Conservation (phyloP, 345 rosid genomes). For the Euphorbia peplus region DNA sequence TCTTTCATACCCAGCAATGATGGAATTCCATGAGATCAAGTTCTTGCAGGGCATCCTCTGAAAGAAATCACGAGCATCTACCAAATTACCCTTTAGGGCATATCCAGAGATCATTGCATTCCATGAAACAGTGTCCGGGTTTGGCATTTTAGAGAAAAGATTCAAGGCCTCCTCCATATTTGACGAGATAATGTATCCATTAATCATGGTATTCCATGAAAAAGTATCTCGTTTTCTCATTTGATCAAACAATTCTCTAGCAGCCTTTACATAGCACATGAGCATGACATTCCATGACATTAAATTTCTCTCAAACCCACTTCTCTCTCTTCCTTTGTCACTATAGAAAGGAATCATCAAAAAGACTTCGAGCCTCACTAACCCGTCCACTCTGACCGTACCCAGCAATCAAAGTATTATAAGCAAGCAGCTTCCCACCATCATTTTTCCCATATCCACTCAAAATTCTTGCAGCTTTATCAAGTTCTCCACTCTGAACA, state of each 20-base stretch:
- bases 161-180: conserved; percentile 56
- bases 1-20: conserved; percentile 64
- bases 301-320: conserved; percentile 37
- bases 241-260: conserved; percentile 55
- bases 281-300: conserved; percentile 88
- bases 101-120: conserved; percentile 62
- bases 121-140: conserved; percentile 53
- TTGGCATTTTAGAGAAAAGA: conserved; percentile 52
- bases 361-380: conserved; percentile 52
- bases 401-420: conserved; percentile 75
- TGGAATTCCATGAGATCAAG: conserved; percentile 66
- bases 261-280: conserved; percentile 64
- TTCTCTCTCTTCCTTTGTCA: conserved; percentile 14
- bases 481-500: conserved; percentile 47
- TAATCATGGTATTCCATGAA: conserved; percentile 79
- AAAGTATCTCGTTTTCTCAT: conserved; percentile 54
- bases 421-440: conserved; percentile 42
- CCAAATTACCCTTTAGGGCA: conserved; percentile 43
- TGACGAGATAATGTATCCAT: conserved; percentile 47
- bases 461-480: conserved; percentile 53
- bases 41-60: conserved; percentile 51
- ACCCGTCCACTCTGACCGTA: conserved; percentile 57
- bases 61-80: conserved; percentile 46
- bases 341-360: conserved; percentile 45
- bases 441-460: conserved; percentile 21